phyloP scores from a whole-genome alignment of 2,329 filamentous ascomycete species.

The Trichoderma koningiopsis region DNA sequence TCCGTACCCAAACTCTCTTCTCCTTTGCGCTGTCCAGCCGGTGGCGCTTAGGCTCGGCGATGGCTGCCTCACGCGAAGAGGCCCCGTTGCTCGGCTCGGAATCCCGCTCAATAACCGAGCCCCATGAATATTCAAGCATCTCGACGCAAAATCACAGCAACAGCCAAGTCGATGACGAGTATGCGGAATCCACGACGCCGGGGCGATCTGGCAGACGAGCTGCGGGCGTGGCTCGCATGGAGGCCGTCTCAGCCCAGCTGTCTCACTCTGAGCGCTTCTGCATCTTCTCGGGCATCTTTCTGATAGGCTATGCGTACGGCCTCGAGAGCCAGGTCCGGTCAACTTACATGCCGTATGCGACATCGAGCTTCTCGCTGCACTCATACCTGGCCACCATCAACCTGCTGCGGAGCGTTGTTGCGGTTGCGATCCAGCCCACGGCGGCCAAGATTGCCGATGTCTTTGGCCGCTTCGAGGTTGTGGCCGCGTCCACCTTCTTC shows the following conservation, averaged over 20 bases:
- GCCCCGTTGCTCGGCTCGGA: slow-evolving; percentile 24
- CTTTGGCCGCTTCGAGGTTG: slow-evolving; percentile 62
- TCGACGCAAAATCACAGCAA: background rate
- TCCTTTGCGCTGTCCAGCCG: background rate
- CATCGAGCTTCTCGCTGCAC: slow-evolving; percentile 53
- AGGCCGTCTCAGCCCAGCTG: slow-evolving; percentile 51
- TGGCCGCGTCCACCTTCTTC: slow-evolving; percentile 57
- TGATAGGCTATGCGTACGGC: slow-evolving; percentile 63
- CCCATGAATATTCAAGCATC: slow-evolving; percentile 8
- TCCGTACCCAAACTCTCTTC: background rate
- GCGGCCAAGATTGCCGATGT: slow-evolving; percentile 65
- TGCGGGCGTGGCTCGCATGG: slow-evolving; percentile 56
- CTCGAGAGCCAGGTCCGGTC: slow-evolving; percentile 56
- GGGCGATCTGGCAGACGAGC: slow-evolving; percentile 15
- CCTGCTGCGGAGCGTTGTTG: slow-evolving; percentile 60
- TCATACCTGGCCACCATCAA: slow-evolving; percentile 61
- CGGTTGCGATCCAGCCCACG: slow-evolving; percentile 59
- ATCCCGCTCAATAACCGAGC: slow-evolving; percentile 17
- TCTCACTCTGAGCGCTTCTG: slow-evolving; percentile 49
- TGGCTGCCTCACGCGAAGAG: slow-evolving; percentile 11
- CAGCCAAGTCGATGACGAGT: background rate
- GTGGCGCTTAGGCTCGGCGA: background rate
- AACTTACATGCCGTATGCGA: slow-evolving; percentile 59
- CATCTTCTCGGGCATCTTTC: slow-evolving; percentile 59
- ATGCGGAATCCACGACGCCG: slow-evolving; percentile 2